Percentiles rank a stretch among this genome's conserved stretches.
phyloP scores from a whole-genome alignment of 1,139 yeast genomes.

The Kodamaea suecica region DNA sequence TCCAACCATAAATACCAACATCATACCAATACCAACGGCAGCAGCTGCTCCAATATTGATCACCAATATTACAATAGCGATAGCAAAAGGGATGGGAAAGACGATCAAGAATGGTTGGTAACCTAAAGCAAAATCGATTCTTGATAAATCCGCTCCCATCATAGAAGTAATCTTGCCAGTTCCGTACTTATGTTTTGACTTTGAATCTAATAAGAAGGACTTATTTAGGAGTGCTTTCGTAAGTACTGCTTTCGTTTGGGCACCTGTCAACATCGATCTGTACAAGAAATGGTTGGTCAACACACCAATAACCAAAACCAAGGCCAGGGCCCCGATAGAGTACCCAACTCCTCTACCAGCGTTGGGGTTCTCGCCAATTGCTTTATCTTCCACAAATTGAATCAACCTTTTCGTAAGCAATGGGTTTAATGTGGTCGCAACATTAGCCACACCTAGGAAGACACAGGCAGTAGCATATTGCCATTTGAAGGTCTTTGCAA shows the following conservation, averaged over 20 bases:
- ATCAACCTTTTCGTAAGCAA: slow-evolving; percentile 43
- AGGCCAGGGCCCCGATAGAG: slow-evolving; percentile 21
- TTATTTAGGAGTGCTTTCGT: slow-evolving; percentile 34
- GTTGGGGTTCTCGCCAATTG: slow-evolving; percentile 19
- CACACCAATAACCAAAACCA: slow-evolving; percentile 39
- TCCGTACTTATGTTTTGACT: slow-evolving; percentile 28
- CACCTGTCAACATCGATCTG: slow-evolving; percentile 48
- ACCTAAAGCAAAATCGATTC: slow-evolving; percentile 73
- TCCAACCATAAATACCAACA: slow-evolving; percentile 36
- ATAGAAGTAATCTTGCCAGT: slow-evolving; percentile 43
- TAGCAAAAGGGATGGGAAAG: slow-evolving; percentile 58
- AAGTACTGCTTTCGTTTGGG: slow-evolving; percentile 33
- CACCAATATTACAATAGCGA: slow-evolving; percentile 61
- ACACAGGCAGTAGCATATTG: slow-evolving; percentile 23
- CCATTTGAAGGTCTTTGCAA: slow-evolving; percentile 29
- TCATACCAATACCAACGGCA: slow-evolving; percentile 55
- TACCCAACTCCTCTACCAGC: slow-evolving; percentile 36
- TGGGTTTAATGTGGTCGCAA: slow-evolving; percentile 20
- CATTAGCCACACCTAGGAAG: slow-evolving; percentile 18
- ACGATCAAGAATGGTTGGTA: slow-evolving; percentile 65
- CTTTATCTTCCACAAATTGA: slow-evolving; percentile 34
- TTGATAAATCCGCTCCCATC: slow-evolving; percentile 74
- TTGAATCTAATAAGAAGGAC: slow-evolving; percentile 28
- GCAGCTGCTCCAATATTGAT: slow-evolving; percentile 73
- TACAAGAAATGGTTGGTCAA: slow-evolving; percentile 62